phyloP scores from a whole-genome alignment of 768 basidiomycete species.

The Candolleomyces aberdarensis region DNA sequence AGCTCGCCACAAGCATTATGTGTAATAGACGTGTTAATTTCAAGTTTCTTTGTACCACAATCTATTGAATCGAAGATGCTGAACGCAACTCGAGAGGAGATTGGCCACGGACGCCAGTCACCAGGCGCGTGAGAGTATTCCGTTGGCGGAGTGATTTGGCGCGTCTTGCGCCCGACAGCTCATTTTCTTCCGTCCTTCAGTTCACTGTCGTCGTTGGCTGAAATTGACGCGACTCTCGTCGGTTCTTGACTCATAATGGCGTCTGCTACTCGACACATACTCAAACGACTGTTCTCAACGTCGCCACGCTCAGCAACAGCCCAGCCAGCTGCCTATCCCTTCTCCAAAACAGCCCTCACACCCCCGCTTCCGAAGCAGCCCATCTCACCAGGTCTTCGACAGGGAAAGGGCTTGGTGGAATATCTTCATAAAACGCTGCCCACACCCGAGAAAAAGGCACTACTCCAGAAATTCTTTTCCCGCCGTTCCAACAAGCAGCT shows the following conservation, averaged over 20 bases:
- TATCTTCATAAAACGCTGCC: conserved; percentile 65
- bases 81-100: too few relatives aligned
- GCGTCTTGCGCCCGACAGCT: not conserved
- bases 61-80: too few relatives aligned
- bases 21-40: not conserved
- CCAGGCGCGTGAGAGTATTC: conserved; percentile 1
- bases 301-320: conserved; percentile 18
- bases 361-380: conserved; percentile 41
- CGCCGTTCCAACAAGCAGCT: conserved; percentile 65
- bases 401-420: conserved; percentile 79
- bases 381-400: conserved; percentile 44
- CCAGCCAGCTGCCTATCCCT: conserved; percentile 50
- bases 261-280: conserved; percentile 32
- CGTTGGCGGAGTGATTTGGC: not conserved
- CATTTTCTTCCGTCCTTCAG: not conserved
- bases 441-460: conserved; percentile 63
- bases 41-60: too few relatives aligned
- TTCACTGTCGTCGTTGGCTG: not conserved
- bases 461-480: conserved; percentile 71
- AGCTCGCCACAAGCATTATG: not conserved
- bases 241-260: conserved; percentile 25
- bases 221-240: not conserved
- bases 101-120: too few relatives aligned
- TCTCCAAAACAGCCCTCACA: conserved; percentile 65
- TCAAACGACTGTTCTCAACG: conserved; percentile 45